Percentiles rank a stretch among this genome's conserved stretches.
phyloP scores from a whole-genome alignment of 1,284 basidiomycete species.

The Fomitopsis schrenkii region DNA sequence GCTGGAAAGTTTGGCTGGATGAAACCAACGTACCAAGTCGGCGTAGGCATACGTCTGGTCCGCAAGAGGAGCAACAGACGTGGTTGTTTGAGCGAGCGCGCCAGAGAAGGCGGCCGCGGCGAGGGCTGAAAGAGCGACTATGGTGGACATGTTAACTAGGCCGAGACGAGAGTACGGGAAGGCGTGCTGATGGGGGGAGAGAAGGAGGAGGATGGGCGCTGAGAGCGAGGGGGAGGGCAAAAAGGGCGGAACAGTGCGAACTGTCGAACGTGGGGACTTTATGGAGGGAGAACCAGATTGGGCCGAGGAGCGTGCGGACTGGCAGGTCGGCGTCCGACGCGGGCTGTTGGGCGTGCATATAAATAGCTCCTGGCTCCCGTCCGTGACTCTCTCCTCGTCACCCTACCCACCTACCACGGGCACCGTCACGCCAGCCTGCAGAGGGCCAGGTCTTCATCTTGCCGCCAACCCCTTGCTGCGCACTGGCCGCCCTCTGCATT shows the following conservation, averaged over 20 bases:
- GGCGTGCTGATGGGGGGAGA: background rate
- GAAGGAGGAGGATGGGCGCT: background rate
- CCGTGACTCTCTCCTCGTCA: too few species aligned
- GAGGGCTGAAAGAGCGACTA: constrained; percentile 39
- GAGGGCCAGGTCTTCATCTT: background rate
- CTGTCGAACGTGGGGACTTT: background rate
- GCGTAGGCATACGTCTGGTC: constrained; percentile 45
- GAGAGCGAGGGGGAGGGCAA: background rate
- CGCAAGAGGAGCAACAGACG: constrained; percentile 40
- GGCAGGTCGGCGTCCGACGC: background rate
- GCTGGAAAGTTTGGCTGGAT: background rate
- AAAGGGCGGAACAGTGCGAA: background rate
- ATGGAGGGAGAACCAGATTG: background rate
- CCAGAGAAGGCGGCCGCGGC: constrained; percentile 30
- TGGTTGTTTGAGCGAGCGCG: constrained; percentile 32
- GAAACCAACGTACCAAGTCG: constrained; percentile 37
- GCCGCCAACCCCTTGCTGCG: background rate
- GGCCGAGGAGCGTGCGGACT: background rate
- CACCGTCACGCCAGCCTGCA: background rate
- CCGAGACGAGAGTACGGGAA: background rate
- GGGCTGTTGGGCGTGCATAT: background rate
- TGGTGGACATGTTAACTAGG: constrained; percentile 30
- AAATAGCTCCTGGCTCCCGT: background rate
- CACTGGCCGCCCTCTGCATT: background rate
- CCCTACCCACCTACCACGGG: background rate